Evolutionary conservation across 176 grass and related monocot species (phyloP), one percentile per base, ranked within the genome.

Genomic region (Stipa capillata): DNA sequence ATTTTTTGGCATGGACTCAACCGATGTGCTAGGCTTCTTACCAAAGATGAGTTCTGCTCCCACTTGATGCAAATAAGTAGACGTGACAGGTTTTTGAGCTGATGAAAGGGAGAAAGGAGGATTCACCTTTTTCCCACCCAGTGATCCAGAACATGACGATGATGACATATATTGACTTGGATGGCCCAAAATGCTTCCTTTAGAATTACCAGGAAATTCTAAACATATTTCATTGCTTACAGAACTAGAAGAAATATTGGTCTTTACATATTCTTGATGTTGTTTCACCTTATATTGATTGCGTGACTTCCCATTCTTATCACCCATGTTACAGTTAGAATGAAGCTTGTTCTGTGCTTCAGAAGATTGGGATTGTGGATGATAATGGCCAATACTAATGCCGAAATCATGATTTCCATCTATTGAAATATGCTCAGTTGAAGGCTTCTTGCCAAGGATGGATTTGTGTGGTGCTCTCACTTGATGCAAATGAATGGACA

Each of bases 251-350:
- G 13, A 52, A 69, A 59, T 62, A 58, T 31, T 27, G 25, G 72
- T 42, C 65, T 80, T 79, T 65, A 69, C 43, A 39, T 61, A 65
- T 25, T 43, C 73, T 82, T 79, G 33, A 32, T 77, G 39, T 21
- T 76, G 77, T 74, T 82, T 90, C 52, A 32, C 44, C 62, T 82
- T 86, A 55, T 54, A 16, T n/a, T 52, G 71, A 76, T 58, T 90
- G 70, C n/a, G 61, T 29, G 39, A 45, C 56, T 82, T 93, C n/a
- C 28, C 57, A 88, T 44, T 85, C 33, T 47, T 45, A 42, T 32
- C 72, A 84, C 7, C 82, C 65, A 83, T 66, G 56, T 71, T 87
- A 87, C 35, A 82, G 40, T 65, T 76, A 52, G 45, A 40, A 54
- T 74, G 64, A 25, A 62, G 40, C 14, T 74, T 85, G 27, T 77